Conservation (phyloP, 192 early-diverging fungal species). For the Coemansia sp. region DNA sequence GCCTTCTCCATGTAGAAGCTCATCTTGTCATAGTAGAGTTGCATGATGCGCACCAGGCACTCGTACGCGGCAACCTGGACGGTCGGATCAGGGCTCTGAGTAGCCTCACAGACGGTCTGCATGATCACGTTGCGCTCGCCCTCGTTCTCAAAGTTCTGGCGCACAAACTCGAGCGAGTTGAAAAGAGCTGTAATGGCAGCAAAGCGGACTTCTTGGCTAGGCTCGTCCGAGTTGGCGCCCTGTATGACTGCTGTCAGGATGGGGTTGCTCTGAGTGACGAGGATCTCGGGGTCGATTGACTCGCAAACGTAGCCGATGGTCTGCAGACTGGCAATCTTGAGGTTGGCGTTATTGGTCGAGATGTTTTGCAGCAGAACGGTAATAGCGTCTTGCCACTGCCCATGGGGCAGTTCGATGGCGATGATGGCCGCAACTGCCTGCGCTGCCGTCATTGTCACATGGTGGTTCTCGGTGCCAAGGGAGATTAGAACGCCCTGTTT, state of each 20-base stretch:
- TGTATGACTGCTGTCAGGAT: constrained; percentile 95
- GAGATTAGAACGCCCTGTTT: constrained; percentile 64
- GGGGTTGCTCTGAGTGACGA: constrained; percentile 79
- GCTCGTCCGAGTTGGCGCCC: constrained; percentile 93
- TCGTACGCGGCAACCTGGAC: constrained; percentile 91
- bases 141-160: constrained; percentile 91
- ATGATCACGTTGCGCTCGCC: constrained; percentile 98
- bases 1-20: constrained; percentile 96
- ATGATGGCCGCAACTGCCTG: constrained; percentile 91
- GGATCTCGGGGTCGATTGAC: constrained; percentile 74
- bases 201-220: constrained; percentile 81
- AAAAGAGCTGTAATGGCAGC: constrained; percentile 88
- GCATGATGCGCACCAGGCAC: constrained; percentile 96
- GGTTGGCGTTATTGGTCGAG: constrained; percentile 64
- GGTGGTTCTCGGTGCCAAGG: constrained; percentile 42
- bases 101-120: constrained; percentile 97
- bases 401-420: constrained; percentile 86
- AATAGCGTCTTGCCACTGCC: constrained; percentile 89
- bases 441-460: constrained; percentile 69
- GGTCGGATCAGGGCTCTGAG: constrained; percentile 70
- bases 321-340: constrained; percentile 82
- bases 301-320: constrained; percentile 96
- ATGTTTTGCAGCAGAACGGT: constrained; percentile 76
- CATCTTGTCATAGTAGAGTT: constrained; percentile 97
- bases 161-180: constrained; percentile 95